Percentiles rank a stretch among this genome's conserved stretches.
These are phyloP conservation scores for Hericium alpestre DNA, from an alignment of 768 basidiomycete genomes.

Conservation along the genomic window DNA sequence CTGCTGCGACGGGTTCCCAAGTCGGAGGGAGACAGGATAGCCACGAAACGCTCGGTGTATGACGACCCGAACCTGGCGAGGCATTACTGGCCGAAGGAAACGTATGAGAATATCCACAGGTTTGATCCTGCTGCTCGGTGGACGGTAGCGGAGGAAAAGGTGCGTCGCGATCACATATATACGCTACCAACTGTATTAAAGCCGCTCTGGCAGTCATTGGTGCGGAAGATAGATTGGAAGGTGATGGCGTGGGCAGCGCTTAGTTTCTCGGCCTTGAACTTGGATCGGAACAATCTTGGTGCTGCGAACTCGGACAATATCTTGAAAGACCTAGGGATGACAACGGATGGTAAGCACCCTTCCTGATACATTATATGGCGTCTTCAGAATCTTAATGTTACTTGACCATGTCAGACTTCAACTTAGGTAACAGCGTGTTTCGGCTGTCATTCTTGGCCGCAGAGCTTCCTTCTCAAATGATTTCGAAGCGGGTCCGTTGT, in stretches of 20 bases:
- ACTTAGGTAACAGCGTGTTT: slow-evolving; percentile 9
- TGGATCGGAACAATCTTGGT: slow-evolving; percentile 46
- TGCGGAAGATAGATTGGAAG: slow-evolving; percentile 46
- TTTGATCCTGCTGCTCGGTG: slow-evolving; percentile 55
- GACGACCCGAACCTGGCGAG: slow-evolving; percentile 38
- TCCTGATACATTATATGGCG: neutral
- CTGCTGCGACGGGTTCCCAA: slow-evolving; percentile 6
- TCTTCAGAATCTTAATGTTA: slow-evolving; percentile 17
- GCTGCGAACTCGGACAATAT: slow-evolving; percentile 61
- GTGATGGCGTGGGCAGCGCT: slow-evolving; percentile 48
- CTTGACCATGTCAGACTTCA: slow-evolving; percentile 7
- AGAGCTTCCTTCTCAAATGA: slow-evolving; percentile 52
- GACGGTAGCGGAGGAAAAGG: slow-evolving; percentile 55
- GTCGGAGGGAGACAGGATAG: slow-evolving; percentile 34
- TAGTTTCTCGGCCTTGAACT: slow-evolving; percentile 40
- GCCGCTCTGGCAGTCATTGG: slow-evolving; percentile 23
- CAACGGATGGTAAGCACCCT: slow-evolving; percentile 34
- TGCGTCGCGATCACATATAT: slow-evolving; percentile 11
- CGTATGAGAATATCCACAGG: slow-evolving; percentile 47
- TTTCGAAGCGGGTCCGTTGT: slow-evolving; percentile 40
- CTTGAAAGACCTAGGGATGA: slow-evolving; percentile 42
- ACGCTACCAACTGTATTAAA: too few species aligned
- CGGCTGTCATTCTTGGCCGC: slow-evolving; percentile 15
- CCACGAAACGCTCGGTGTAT: slow-evolving; percentile 46
- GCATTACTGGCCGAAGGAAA: slow-evolving; percentile 36